A percentile compares a stretch with the other conserved stretches of the same genome.
Evolutionary conservation across 2,329 filamentous ascomycete genomes (phyloP).

Genomic region (Fonsecaea pugnacius): DNA sequence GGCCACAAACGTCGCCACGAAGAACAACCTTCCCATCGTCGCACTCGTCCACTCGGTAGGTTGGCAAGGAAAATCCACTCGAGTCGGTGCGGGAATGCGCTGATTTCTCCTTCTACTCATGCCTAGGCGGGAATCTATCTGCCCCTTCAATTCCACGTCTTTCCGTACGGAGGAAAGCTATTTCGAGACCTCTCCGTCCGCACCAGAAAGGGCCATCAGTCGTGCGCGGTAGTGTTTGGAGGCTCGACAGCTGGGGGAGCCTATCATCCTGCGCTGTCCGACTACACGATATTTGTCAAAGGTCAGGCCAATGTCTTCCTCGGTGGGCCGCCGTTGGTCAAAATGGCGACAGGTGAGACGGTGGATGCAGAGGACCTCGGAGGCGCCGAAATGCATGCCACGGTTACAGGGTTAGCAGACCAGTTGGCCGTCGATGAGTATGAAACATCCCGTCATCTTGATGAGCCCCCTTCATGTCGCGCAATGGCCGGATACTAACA

Average conservation of each 20-base stretch:
- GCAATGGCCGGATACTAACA: not conserved
- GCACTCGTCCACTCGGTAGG: conserved; percentile 48
- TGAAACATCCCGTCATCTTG: not conserved
- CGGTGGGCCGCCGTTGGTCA: conserved; percentile 52
- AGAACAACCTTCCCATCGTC: conserved; percentile 48
- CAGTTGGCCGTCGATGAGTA: conserved; percentile 50
- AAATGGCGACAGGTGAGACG: conserved; percentile 54
- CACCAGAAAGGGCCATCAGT: conserved; percentile 45
- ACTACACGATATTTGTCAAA: conserved; percentile 52
- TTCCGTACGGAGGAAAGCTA: conserved; percentile 50
- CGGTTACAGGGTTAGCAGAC: conserved; percentile 50
- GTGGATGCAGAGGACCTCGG: conserved; percentile 50
- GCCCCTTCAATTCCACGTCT: conserved; percentile 52
- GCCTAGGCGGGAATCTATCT: conserved; percentile 44
- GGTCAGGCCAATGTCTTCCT: conserved; percentile 53
- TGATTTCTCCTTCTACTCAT: not conserved
- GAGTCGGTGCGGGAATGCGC: not conserved
- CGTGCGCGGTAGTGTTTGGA: conserved; percentile 53
- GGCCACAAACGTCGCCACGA: conserved; percentile 45
- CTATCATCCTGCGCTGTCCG: conserved; percentile 49
- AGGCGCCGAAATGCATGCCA: conserved; percentile 49
- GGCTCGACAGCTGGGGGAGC: conserved; percentile 51
- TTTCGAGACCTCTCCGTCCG: conserved; percentile 50
- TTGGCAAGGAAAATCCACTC: not conserved
- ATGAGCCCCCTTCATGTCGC: not conserved